Base-by-base conservation (phyloP, 2,329 filamentous ascomycete genomes). In the Aotearoamyces nothofagi region DNA sequence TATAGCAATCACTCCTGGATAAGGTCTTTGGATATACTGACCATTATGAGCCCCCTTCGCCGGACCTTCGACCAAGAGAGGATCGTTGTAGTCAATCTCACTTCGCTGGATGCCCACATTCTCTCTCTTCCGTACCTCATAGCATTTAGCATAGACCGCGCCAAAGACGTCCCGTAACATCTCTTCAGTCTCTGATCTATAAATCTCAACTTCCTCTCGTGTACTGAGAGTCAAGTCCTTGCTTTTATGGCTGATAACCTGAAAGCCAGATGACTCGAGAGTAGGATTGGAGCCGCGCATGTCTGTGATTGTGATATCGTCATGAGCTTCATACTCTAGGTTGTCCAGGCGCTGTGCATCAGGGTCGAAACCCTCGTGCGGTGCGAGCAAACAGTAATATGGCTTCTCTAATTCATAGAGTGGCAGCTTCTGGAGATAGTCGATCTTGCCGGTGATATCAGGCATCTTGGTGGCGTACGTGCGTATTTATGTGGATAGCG, bases 391-490 rank as follows among this genome's bases (percentile, higher is more conserved):
- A 12, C 31, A 33, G 36, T 34, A 41, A 20, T 39, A 41, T 16
- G 39, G 35, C 29, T 41, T 41, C 15, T 38, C 37, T 1, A 19
- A 4, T 5, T 39, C 25, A 25, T 41, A 39, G 3, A 41, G 30
- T 1, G 23, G 12, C 9, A 41, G 30, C 7, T 36, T 30, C 15
- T 39, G 32, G 3, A 41, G 30, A 22, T 39, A 36, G 11, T 40
- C 34, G n/a, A 39, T 25, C 7, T 11, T 32, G 5, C 31, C 27
- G 15, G 26, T 11, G 2, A 40, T 27, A 10, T 22, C 15, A 24
- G 36, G 33, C 38, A 39, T 39, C 16, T 11, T 20, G 20, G n/a
- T n/a, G n/a, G n/a, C n/a, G n/a, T n/a, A n/a, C n/a, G n/a, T n/a
- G n/a, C n/a, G n/a, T n/a, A n/a, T n/a, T n/a, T n/a, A n/a, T n/a